These are phyloP conservation scores for Stephanodiscus minutulus DNA, from an alignment of 108 stramenopile genomes.

Conservation along the genomic window DNA sequence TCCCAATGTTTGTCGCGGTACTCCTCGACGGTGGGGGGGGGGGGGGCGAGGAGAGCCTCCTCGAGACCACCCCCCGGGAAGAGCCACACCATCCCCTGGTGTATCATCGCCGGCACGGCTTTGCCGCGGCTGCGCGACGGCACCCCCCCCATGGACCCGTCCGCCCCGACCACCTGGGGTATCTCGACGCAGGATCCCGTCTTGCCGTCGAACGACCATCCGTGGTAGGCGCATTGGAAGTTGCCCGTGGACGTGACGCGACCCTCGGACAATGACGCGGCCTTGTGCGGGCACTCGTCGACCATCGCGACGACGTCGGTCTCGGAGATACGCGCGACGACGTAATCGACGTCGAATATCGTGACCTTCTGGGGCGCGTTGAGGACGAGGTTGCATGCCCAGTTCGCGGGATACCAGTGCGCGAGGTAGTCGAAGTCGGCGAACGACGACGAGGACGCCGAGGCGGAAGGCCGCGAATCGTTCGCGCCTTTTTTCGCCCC, in stretches of 20 bases:
- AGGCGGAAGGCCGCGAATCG: no score
- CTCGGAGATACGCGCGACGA: conserved; percentile 46
- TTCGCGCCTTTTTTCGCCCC: no score
- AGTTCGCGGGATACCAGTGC: conserved; percentile 71
- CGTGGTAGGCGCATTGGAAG: conserved; percentile 75
- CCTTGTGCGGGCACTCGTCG: conserved; percentile 72
- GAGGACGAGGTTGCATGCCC: conserved; percentile 60
- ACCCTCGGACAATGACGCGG: conserved; percentile 63
- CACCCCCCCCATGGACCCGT: no score
- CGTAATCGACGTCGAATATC: conserved; percentile 75
- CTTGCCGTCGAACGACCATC: conserved; percentile 70
- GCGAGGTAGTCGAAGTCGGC: conserved; percentile 59
- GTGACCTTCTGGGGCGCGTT: conserved; percentile 62
- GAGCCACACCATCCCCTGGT: conserved; percentile 65
- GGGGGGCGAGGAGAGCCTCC: no score
- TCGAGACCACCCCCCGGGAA: no score
- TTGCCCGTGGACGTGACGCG: conserved; percentile 53
- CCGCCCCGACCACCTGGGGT: conserved; percentile 37
- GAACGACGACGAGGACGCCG: conserved; percentile 14
- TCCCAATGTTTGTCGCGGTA: no score
- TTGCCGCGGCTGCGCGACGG: no score
- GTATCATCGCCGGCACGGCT: conserved; percentile 48
- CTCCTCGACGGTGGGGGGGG: no score
- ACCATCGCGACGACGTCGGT: conserved; percentile 43
- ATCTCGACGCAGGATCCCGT: conserved; percentile 60